Conservation (phyloP, 345 rosid genomes). For the Durio zibethinus region DNA sequence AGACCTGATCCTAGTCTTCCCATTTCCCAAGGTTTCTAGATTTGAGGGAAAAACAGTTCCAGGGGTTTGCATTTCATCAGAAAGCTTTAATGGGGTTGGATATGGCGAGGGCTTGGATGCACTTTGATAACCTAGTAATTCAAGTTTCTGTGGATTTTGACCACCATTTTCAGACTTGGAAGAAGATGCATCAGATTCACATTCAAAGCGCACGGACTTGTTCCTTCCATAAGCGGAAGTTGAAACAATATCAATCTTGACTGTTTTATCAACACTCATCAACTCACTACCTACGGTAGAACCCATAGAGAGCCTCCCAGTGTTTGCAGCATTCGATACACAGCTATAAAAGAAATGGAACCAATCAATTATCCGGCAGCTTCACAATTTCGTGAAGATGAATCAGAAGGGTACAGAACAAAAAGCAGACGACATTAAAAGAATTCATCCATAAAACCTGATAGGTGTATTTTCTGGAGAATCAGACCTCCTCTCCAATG, state of each 20-base stretch:
- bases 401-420: neutral
- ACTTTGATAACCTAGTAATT: conserved; percentile 23
- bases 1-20: conserved; percentile 64
- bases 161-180: conserved; percentile 36
- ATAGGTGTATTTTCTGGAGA: conserved; percentile 55
- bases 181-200: conserved; percentile 39
- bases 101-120: conserved; percentile 45
- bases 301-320: conserved; percentile 33
- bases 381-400: neutral
- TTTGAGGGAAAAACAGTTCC: conserved; percentile 79
- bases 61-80: conserved; percentile 97
- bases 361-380: neutral
- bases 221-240: conserved; percentile 32
- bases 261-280: conserved; percentile 27
- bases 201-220: conserved; percentile 59
- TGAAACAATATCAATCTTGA: conserved; percentile 18
- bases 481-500: conserved; percentile 31
- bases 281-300: conserved; percentile 38
- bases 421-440: neutral
- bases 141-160: conserved; percentile 32
- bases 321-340: conserved; percentile 35
- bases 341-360: conserved; percentile 38
- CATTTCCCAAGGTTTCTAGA: conserved; percentile 37
- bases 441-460: conserved; percentile 44
- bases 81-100: conserved; percentile 69